Conservation (phyloP, 1,284 basidiomycete species). For the Puccinia polysora region DNA sequence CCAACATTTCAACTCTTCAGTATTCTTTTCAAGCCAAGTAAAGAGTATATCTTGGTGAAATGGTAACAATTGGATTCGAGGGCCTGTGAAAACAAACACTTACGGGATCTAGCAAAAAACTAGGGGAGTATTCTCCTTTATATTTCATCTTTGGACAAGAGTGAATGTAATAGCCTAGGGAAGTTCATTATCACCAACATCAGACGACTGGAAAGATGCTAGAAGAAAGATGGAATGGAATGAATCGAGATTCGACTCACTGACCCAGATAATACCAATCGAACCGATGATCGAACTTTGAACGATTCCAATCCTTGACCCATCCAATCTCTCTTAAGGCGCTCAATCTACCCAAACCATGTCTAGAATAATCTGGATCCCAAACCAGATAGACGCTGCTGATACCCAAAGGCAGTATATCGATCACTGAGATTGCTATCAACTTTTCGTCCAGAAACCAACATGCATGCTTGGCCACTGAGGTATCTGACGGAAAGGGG, state of each 20-base stretch:
- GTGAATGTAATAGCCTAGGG: constrained; percentile 69
- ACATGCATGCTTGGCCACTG: constrained; percentile 22
- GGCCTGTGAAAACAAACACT: constrained; percentile 48
- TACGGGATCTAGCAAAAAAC: constrained; percentile 81
- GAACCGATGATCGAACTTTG: constrained; percentile 49
- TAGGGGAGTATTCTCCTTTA: constrained; percentile 86
- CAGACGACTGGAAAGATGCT: constrained; percentile 45
- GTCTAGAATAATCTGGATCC: constrained; percentile 68
- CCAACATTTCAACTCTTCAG: background rate
- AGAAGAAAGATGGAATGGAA: constrained; percentile 35
- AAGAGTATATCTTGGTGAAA: background rate
- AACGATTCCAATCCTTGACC: constrained; percentile 59
- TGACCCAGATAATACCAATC: constrained; percentile 46
- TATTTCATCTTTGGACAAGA: constrained; percentile 93
- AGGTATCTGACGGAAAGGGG: background rate
- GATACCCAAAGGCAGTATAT: constrained; percentile 82
- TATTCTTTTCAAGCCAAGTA: background rate
- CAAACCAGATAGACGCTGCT: constrained; percentile 97
- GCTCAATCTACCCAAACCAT: constrained; percentile 74
- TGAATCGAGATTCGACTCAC: background rate
- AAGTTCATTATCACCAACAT: background rate
- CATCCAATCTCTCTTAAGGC: constrained; percentile 73
- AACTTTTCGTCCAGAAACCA: constrained; percentile 63
- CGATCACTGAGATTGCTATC: constrained; percentile 81
- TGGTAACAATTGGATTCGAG: background rate